Evolutionary conservation across 495 filamentous ascomycete genomes (phyloP).

Genomic region (Hypoxylon trugodes): DNA sequence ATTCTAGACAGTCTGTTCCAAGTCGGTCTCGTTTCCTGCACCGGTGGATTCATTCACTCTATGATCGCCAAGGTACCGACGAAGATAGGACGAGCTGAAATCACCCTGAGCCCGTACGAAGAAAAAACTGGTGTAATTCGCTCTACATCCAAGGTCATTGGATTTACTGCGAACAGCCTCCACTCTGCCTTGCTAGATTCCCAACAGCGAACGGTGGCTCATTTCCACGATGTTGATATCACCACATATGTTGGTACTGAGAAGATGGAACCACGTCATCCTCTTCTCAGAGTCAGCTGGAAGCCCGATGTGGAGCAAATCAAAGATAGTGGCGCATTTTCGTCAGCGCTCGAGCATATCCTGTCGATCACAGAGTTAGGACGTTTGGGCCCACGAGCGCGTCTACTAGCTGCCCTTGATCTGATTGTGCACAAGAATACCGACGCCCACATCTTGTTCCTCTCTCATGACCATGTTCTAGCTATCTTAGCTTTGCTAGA

Average conservation of each 20-base stretch:
- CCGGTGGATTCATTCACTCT: not conserved
- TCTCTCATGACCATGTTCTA: constrained; percentile 8
- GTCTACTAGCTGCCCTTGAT: constrained; percentile 18
- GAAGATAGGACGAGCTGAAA: not conserved
- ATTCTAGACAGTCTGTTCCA: constrained; percentile 3
- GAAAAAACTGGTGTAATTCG: not conserved
- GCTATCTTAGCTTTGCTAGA: not conserved
- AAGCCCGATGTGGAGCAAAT: constrained; percentile 41
- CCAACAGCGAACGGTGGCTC: not conserved
- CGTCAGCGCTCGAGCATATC: not conserved
- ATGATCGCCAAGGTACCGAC: constrained; percentile 4
- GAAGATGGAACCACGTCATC: constrained; percentile 27
- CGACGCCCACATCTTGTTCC: constrained; percentile 25
- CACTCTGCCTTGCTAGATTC: not conserved
- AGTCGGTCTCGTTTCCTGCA: constrained; percentile 2
- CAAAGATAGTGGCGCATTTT: not conserved
- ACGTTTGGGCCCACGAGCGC: not conserved
- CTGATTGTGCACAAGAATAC: constrained; percentile 35
- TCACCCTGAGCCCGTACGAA: not conserved
- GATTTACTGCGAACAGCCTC: not conserved
- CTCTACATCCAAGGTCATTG: constrained; percentile 1
- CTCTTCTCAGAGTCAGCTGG: constrained; percentile 38
- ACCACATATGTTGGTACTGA: constrained; percentile 3
- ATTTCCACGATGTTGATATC: not conserved
- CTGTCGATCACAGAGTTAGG: not conserved